Base-by-base conservation (phyloP, 306 rosid genomes). In the Quercus robur region DNA sequence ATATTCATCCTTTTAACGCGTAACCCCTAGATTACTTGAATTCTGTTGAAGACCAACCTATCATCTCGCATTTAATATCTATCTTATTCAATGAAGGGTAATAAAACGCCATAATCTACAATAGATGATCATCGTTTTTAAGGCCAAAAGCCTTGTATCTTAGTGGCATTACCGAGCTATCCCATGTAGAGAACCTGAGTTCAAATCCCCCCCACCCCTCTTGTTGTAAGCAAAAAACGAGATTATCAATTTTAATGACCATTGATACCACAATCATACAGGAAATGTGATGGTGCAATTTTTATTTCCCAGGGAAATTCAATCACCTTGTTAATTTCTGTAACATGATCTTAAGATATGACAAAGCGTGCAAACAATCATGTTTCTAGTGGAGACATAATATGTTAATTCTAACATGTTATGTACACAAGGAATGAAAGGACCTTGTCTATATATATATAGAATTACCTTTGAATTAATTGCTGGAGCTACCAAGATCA, bases 401-500 rank as follows among this genome's bases (percentile, higher is more conserved):
- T 8, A 41, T 41, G 67, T 5, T 59, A 59, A 59, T 23, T 10
- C 13, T 59, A 23, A 21, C 25, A 9, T 19, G n/a, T 64, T 28
- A 28, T 64, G 17, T 6, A 64, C 46, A 28, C 44, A 30, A 64
- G 23, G 70, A 31, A 64, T 17, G n/a, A 6, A 31, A 64, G 44
- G 13, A 30, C 46, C 11, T 59, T 38, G 19, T 64, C 11, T 8
- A 38, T 38, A 7, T 35, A 35, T 19, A 14, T 64, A 25, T 62
- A 12, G 44, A 51, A n/a, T 58, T 84, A 87, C 92, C 91, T 56
- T 68, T 49, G 63, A 49, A 38, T 93, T 84, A 90, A 73, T 46
- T 82, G 92, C 97, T 92, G 83, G 97, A 85, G 93, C 94, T 89
- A 55, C 99, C 97, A 61, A 95, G 96, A 87, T 95, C 97, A 41